Evolutionary conservation across 352 stramenopile genomes (phyloP).

Genomic region (Pythium biforme): DNA sequence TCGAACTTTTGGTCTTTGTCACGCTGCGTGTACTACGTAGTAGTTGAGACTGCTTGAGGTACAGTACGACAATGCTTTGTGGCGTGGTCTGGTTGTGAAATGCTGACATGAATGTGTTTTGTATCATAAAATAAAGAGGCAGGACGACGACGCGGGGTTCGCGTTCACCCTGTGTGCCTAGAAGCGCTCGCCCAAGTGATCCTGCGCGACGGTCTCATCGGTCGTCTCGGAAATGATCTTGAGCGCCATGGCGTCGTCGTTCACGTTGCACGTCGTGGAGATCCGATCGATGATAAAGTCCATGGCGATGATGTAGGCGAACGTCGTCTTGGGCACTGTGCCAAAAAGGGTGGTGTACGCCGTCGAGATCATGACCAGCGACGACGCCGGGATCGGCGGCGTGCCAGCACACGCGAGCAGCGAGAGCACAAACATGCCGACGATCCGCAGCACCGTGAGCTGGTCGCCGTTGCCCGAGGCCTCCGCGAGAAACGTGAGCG

Average conservation of each 20-base stretch:
- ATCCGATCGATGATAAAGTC: constrained; percentile 72
- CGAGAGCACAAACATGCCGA: constrained; percentile 55
- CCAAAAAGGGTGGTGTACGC: constrained; percentile 68
- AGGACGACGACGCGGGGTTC: background rate
- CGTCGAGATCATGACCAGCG: constrained; percentile 56
- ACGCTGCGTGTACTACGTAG: too few relatives aligned
- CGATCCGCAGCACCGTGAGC: constrained; percentile 42
- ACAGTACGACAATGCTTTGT: background rate
- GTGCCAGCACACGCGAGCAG: constrained; percentile 52
- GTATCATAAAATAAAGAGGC: background rate
- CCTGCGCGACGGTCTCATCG: constrained; percentile 59
- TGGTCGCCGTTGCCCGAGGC: constrained; percentile 53
- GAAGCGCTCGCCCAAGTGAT: constrained; percentile 48
- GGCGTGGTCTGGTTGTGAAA: background rate
- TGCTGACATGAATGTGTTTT: background rate
- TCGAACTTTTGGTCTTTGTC: background rate
- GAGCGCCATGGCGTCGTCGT: constrained; percentile 77
- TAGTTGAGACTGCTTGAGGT: background rate
- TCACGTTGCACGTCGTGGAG: constrained; percentile 71
- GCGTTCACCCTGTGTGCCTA: background rate
- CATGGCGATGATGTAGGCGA: constrained; percentile 55
- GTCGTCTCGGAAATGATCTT: constrained; percentile 74
- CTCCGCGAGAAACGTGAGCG: constrained; percentile 59
- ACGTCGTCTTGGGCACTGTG: constrained; percentile 45
- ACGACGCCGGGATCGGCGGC: constrained; percentile 48